Evolutionary conservation across 257 asterid genomes (phyloP).

Genomic region (Solanum appendiculatum): DNA sequence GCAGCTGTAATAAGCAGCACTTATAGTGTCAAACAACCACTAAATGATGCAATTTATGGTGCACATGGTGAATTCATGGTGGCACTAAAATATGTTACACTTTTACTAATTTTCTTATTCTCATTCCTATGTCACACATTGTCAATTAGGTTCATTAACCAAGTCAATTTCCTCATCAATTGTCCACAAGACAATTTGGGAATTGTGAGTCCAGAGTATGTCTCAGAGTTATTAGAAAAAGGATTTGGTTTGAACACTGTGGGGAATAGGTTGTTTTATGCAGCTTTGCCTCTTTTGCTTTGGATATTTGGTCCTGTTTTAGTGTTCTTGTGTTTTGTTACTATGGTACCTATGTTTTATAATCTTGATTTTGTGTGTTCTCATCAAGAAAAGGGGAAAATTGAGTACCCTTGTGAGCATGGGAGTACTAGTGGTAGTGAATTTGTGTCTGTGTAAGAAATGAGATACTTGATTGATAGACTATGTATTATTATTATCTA

Average conservation of each 20-base stretch:
- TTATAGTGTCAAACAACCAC: constrained; percentile 75
- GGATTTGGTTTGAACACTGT: constrained; percentile 55
- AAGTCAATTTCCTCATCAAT: constrained; percentile 79
- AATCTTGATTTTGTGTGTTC: constrained; percentile 55
- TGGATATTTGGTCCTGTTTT: constrained; percentile 93
- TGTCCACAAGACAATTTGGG: constrained; percentile 43
- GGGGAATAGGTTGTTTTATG: constrained; percentile 76
- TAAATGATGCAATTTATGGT: constrained; percentile 67
- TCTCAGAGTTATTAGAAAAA: constrained; percentile 56
- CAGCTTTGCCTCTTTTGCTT: constrained; percentile 65
- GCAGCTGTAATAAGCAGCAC: constrained; percentile 96
- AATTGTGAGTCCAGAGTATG: constrained; percentile 49
- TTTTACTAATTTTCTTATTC: constrained; percentile 58
- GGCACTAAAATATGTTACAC: constrained; percentile 66
- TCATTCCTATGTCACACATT: constrained; percentile 76
- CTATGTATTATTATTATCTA: not conserved
- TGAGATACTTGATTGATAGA: not conserved
- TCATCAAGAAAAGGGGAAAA: constrained; percentile 14
- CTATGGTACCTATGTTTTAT: constrained; percentile 73
- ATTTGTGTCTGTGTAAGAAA: constrained; percentile 1
- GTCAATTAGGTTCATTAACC: constrained; percentile 74
- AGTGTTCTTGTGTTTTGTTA: constrained; percentile 49
- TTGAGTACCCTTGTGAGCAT: constrained; percentile 2
- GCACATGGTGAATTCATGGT: constrained; percentile 91
- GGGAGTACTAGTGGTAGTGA: not conserved